A percentile compares a stretch with the other conserved stretches of the same genome.
These are phyloP conservation scores for Fusarium agapanthi DNA, from an alignment of 2,329 filamentous ascomycete genomes.

Conservation along the genomic window DNA sequence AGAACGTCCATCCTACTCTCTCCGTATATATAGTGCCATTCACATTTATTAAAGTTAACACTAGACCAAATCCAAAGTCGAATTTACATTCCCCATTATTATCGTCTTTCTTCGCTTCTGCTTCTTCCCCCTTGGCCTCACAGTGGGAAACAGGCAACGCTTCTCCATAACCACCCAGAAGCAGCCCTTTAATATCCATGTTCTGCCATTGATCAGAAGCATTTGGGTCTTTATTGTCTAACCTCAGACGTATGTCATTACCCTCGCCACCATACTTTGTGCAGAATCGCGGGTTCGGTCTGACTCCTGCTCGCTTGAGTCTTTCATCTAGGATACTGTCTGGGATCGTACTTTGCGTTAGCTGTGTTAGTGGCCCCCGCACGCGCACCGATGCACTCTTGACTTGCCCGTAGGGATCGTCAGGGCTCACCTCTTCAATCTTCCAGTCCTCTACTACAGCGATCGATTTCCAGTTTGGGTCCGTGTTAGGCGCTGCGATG, in stretches of 20 bases:
- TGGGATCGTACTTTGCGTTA: fast-evolving
- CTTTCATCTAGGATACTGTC: fast-evolving
- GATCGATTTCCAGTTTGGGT: fast-evolving
- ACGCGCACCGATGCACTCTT: fast-evolving
- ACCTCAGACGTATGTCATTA: fast-evolving
- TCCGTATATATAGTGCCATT: fast-evolving
- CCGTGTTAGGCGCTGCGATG: fast-evolving
- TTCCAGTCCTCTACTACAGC: fast-evolving
- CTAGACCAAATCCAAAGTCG: background rate
- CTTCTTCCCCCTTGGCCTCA: background rate
- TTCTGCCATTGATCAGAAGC: background rate
- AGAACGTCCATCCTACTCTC: background rate
- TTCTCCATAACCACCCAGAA: fast-evolving
- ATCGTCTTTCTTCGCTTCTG: fast-evolving
- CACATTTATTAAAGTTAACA: fast-evolving
- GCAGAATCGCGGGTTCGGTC: fast-evolving
- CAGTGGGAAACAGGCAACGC: fast-evolving
- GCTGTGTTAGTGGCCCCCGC: fast-evolving
- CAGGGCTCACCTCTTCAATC: background rate
- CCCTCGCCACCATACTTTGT: background rate
- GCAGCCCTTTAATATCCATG: background rate
- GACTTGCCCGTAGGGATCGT: background rate
- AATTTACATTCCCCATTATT: fast-evolving
- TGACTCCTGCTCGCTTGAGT: background rate
- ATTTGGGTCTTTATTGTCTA: fast-evolving